These are phyloP conservation scores for Boletus edulis DNA, from an alignment of 768 basidiomycete species.

Conservation along the genomic window DNA sequence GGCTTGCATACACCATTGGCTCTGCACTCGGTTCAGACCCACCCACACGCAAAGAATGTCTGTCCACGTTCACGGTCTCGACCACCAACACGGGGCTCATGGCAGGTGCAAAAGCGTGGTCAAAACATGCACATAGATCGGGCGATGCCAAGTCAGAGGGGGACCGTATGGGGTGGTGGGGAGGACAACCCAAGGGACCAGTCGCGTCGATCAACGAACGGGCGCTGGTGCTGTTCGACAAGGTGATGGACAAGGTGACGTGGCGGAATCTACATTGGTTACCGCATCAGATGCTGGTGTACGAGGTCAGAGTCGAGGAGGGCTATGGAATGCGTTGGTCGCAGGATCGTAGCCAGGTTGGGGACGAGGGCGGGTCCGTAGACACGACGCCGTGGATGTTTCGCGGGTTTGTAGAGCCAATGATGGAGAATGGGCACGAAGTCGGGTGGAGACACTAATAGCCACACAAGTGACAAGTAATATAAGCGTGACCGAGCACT, in stretches of 20 bases:
- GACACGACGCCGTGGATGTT: constrained; percentile 46
- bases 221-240: constrained; percentile 50
- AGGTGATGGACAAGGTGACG: constrained; percentile 47
- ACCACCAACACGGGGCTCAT: constrained; percentile 52
- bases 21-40: constrained; percentile 55
- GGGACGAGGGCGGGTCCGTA: neutral
- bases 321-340: constrained; percentile 73
- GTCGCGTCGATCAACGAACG: constrained; percentile 51
- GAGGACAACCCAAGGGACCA: constrained; percentile 48
- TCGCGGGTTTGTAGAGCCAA: constrained; percentile 65
- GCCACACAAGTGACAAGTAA: constrained; percentile 13
- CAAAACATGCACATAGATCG: constrained; percentile 63
- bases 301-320: constrained; percentile 55
- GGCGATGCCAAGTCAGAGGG: neutral
- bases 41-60: constrained; percentile 48
- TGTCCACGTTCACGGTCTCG: constrained; percentile 45
- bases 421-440: constrained; percentile 67
- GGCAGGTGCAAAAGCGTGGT: constrained; percentile 63
- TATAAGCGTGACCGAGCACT: constrained; percentile 22
- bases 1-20: constrained; percentile 58
- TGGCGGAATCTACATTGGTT: constrained; percentile 70
- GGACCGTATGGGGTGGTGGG: constrained; percentile 52
- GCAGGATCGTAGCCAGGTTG: constrained; percentile 37
- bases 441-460: constrained; percentile 53
- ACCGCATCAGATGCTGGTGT: constrained; percentile 59